Base-by-base conservation (phyloP, 805 yeast species). In the Sugiyamaella smithiae region DNA sequence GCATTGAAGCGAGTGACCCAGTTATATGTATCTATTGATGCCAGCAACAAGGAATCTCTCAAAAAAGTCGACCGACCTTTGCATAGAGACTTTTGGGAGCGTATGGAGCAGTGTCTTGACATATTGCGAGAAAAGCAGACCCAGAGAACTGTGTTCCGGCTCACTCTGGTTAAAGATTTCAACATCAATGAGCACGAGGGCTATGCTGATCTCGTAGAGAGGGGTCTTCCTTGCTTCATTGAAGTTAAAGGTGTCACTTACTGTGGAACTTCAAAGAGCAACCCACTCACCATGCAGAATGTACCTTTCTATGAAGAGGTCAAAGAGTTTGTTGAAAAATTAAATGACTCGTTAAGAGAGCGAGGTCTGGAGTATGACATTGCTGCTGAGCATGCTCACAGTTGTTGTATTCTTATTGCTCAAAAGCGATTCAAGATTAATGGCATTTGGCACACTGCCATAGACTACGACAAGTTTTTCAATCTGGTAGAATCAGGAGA, bases 161-260 rank as follows among this genome's bases (percentile, higher is more conserved):
- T 89, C 56, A 89, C 97, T 0, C 74, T 89, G 49, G 97, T 89
- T 35, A 90, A 90, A 65, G 97, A 96, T 2, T 90, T 90, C 72
- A 89, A 89, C 59, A 86, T 88, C 84, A 79, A 74, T 45, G 95
- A 87, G 53, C 77, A 83, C 24, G 74, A 74, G 20, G 86, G 91
- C 7, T 89, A 89, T 63, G 96, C 95, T 0, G 95, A 88, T 62
- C 74, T 90, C 74, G 93, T 90, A 16, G 84, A 76, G 51, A 75
- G 81, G 48, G 97, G 89, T 2, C 69, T 72, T 51, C 97, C 97
- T 1, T 83, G 95, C 37, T 86, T 89, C 58, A 85, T 89, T 51
- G 97, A 89, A 67, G 84, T 89, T 52, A 89, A 89, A 67, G 97
- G 97, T 48, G 97, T 96, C 9, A 89, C 97, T 0, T 89, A 87